phyloP scores from a whole-genome alignment of 2,329 filamentous ascomycete genomes.

The Fusarium sp. region DNA sequence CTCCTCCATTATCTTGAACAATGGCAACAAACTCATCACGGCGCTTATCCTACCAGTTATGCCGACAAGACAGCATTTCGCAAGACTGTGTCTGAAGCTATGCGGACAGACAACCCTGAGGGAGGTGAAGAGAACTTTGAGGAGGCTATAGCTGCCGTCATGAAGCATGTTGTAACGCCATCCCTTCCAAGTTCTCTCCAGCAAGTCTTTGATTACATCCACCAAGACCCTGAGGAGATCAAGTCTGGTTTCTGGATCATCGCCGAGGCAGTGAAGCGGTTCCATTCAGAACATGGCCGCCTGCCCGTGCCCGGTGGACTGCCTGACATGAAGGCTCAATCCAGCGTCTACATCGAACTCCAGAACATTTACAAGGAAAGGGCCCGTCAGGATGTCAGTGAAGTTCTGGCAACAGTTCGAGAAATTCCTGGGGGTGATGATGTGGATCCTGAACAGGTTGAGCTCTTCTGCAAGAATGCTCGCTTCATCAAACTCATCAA shows the following conservation, averaged over 20 bases:
- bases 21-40: conserved; percentile 80
- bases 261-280: conserved; percentile 79
- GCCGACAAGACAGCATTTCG: conserved; percentile 89
- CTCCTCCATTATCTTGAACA: conserved; percentile 82
- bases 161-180: conserved; percentile 82
- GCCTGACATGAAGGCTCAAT: conserved; percentile 98
- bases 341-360: conserved; percentile 86
- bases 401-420: conserved; percentile 76
- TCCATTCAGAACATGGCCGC: conserved; percentile 76
- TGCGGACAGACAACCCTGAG: conserved; percentile 79
- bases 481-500: conserved; percentile 91
- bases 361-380: conserved; percentile 95
- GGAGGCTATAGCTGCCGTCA: conserved; percentile 85
- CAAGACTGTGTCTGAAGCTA: conserved; percentile 71
- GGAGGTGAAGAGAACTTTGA: conserved; percentile 97
- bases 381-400: conserved; percentile 79
- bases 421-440: conserved; percentile 58
- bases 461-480: conserved; percentile 94
- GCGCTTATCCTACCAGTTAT: conserved; percentile 76
- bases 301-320: conserved; percentile 87
- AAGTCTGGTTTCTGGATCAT: conserved; percentile 86
- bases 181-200: conserved; percentile 75
- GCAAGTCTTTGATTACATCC: conserved; percentile 79
- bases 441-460: conserved; percentile 79
- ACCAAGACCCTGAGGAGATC: conserved; percentile 58